Conservation (phyloP, 2,329 filamentous ascomycete species). For the Fusarium coicis region DNA sequence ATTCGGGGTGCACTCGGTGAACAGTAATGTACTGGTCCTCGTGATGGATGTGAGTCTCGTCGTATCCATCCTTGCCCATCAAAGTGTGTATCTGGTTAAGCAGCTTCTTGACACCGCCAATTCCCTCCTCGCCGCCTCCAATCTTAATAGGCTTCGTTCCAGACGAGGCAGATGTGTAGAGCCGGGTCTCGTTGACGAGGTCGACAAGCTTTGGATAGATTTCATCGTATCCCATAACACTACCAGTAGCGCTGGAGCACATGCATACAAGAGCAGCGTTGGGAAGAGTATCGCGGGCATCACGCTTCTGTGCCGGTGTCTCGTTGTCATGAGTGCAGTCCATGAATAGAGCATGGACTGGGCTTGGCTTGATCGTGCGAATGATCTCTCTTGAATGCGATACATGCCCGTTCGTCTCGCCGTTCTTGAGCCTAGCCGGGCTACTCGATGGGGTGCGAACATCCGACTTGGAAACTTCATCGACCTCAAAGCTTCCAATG, state of each 20-base stretch:
- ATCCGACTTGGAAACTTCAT: slow-evolving; percentile 78
- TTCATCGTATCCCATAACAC: slow-evolving; percentile 98
- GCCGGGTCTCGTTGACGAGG: slow-evolving; percentile 86
- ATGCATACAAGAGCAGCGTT: slow-evolving; percentile 95
- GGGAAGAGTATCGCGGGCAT: slow-evolving; percentile 91
- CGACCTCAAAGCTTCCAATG: slow-evolving; percentile 97
- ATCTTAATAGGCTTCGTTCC: slow-evolving; percentile 66
- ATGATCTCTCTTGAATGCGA: slow-evolving; percentile 70
- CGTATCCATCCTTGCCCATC: slow-evolving; percentile 95
- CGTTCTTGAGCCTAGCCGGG: slow-evolving; percentile 43
- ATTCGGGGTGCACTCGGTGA: slow-evolving; percentile 91
- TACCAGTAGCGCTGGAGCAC: slow-evolving; percentile 94
- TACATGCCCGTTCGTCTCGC: slow-evolving; percentile 43
- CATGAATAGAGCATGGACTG: slow-evolving; percentile 96
- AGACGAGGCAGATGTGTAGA: slow-evolving; percentile 84
- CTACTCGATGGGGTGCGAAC: slow-evolving; percentile 48
- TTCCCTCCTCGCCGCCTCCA: slow-evolving; percentile 81
- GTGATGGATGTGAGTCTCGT: slow-evolving; percentile 96
- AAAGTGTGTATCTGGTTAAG: slow-evolving; percentile 93
- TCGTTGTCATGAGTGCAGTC: slow-evolving; percentile 99
- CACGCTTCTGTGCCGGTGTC: slow-evolving; percentile 92
- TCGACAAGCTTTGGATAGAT: slow-evolving; percentile 95
- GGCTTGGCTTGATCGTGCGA: slow-evolving; percentile 84
- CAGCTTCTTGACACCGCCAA: slow-evolving; percentile 89
- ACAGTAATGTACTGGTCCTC: slow-evolving; percentile 97